Conservation (phyloP, 2,329 filamentous ascomycete genomes). For the Xylogone sp. region DNA sequence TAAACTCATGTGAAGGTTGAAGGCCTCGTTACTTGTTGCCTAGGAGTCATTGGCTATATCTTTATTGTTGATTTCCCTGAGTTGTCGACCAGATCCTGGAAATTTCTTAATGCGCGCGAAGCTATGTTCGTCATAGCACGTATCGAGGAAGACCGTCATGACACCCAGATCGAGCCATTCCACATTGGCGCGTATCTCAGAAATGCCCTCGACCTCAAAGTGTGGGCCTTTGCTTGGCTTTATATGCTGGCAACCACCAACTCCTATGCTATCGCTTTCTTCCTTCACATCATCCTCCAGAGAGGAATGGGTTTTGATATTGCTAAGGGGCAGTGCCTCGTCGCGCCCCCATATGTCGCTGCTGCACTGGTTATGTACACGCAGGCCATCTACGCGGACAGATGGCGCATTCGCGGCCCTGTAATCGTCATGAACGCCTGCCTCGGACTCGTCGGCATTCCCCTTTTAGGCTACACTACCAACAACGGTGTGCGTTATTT, state of each 20-base stretch:
- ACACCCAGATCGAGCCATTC: conserved; percentile 42
- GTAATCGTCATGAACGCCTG: conserved; percentile 45
- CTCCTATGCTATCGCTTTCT: conserved; percentile 71
- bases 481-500: conserved; percentile 45
- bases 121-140: conserved; percentile 44
- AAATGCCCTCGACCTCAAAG: conserved; percentile 47
- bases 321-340: conserved; percentile 46
- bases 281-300: conserved; percentile 68
- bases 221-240: conserved; percentile 58
- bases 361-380: conserved; percentile 38
- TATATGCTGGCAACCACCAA: conserved; percentile 67
- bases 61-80: conserved; percentile 61
- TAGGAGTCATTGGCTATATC: too few relatives aligned
- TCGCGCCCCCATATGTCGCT: conserved; percentile 44
- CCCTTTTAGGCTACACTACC: conserved; percentile 46
- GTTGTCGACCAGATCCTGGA: conserved; percentile 35
- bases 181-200: conserved; percentile 40
- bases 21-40: too few relatives aligned
- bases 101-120: conserved; percentile 47
- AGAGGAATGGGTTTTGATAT: conserved; percentile 48
- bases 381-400: conserved; percentile 45
- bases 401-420: conserved; percentile 45
- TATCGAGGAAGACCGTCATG: conserved; percentile 53
- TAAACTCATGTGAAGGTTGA: too few relatives aligned
- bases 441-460: conserved; percentile 20